phyloP scores from a whole-genome alignment of 2,329 filamentous ascomycete species.

The Diaporthe nobilis region DNA sequence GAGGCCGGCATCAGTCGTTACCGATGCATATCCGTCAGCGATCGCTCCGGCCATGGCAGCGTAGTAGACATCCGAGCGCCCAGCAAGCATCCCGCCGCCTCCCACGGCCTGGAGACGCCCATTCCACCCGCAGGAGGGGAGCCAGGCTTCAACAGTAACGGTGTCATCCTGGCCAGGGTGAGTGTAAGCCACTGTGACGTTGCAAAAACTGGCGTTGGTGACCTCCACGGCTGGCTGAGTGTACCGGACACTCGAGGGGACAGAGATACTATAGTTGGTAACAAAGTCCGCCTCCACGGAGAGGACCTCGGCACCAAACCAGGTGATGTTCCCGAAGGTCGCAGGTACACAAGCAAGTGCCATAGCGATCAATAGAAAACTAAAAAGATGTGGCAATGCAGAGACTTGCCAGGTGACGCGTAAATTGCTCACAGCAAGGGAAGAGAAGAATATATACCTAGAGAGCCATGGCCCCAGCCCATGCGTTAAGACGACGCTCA shows the following conservation, averaged over 20 bases:
- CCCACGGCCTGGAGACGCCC: conserved; percentile 20
- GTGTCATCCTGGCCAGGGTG: conserved; percentile 20
- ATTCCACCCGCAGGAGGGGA: conserved; percentile 16
- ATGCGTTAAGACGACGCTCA: not conserved
- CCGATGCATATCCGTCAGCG: conserved; percentile 46
- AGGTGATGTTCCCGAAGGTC: not conserved
- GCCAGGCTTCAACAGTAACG: conserved; percentile 22
- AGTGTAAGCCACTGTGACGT: conserved; percentile 21
- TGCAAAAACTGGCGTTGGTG: conserved; percentile 6
- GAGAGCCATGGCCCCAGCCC: not conserved
- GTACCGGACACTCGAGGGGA: not conserved
- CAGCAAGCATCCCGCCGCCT: conserved; percentile 25
- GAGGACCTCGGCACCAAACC: not conserved
- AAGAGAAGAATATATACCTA: not conserved
- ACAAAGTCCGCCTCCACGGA: not conserved
- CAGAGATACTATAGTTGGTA: not conserved
- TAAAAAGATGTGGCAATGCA: not conserved
- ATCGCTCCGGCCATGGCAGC: conserved; percentile 44
- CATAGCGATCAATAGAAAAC: not conserved
- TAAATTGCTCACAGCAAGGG: not conserved
- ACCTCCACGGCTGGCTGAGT: conserved; percentile 8
- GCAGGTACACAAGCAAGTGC: not conserved
- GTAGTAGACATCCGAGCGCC: not conserved
- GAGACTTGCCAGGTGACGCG: not conserved
- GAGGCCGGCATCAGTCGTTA: conserved; percentile 47